These are phyloP conservation scores for Pythium guiyangense DNA, from an alignment of 352 stramenopile species.

Conservation along the genomic window DNA sequence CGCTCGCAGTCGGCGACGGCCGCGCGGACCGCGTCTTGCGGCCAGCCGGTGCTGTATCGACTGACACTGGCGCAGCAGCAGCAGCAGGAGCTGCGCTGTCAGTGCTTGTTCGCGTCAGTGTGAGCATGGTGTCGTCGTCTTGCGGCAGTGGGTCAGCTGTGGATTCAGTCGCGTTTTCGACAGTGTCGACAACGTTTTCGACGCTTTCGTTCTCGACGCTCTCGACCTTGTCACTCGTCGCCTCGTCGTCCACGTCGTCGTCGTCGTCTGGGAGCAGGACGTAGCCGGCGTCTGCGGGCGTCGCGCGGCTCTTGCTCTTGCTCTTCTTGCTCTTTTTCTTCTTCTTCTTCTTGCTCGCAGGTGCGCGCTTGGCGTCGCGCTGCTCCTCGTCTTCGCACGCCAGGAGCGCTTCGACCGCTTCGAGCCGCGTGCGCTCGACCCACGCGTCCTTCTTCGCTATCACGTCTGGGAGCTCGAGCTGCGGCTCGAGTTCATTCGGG, in stretches of 20 bases:
- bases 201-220: background rate
- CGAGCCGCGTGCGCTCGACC: slow-evolving; percentile 34
- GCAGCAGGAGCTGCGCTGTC: background rate
- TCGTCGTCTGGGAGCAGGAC: slow-evolving; percentile 41
- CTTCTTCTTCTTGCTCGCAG: slow-evolving; percentile 16
- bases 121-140: too few relatives aligned
- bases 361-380: slow-evolving; percentile 5
- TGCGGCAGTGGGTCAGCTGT: background rate
- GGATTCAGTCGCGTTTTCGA: background rate
- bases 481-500: slow-evolving; percentile 74
- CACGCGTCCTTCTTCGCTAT: slow-evolving; percentile 30
- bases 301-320: slow-evolving; percentile 59
- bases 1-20: slow-evolving; percentile 7
- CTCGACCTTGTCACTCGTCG: background rate
- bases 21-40: background rate
- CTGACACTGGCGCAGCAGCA: background rate
- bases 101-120: background rate
- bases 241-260: slow-evolving; percentile 32
- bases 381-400: slow-evolving; percentile 25
- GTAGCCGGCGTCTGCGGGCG: slow-evolving; percentile 20
- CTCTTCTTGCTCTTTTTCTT: slow-evolving; percentile 76
- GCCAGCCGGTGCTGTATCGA: background rate
- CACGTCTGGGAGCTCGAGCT: slow-evolving; percentile 66
- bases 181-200: background rate
- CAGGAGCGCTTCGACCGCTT: slow-evolving; percentile 49